phyloP scores from a whole-genome alignment of 139 green algal species.

The Eudorina sp. region DNA sequence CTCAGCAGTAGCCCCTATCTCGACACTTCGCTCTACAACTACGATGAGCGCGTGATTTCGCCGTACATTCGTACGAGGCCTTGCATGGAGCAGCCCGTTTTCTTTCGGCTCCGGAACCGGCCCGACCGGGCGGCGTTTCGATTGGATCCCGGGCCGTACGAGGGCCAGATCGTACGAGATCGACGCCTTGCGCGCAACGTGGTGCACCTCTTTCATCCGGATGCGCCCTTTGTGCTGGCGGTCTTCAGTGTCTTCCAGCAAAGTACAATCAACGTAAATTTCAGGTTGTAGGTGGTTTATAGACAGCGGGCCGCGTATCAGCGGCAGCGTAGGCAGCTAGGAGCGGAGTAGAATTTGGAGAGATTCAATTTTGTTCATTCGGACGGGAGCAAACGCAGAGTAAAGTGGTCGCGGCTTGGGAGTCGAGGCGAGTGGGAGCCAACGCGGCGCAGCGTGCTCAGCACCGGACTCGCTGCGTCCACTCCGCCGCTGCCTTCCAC shows the following conservation, averaged over 20 bases:
- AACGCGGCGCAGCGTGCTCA: too few species aligned
- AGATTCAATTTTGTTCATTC: too few species aligned
- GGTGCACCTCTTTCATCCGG: slow-evolving; percentile 17
- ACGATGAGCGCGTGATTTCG: slow-evolving; percentile 31
- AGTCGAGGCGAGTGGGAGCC: too few species aligned
- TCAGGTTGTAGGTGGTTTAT: not conserved
- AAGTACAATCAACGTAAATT: slow-evolving; percentile 27
- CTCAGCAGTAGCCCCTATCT: slow-evolving; percentile 32
- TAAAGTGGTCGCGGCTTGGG: too few species aligned
- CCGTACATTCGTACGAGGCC: slow-evolving; percentile 28
- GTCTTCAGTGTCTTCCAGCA: slow-evolving; percentile 35
- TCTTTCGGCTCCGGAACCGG: slow-evolving; percentile 17
- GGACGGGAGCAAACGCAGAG: too few species aligned
- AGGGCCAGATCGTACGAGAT: slow-evolving; percentile 16
- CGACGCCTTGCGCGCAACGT: slow-evolving; percentile 27
- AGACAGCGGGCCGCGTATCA: too few species aligned
- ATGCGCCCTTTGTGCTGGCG: slow-evolving; percentile 6
- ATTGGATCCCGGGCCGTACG: slow-evolving; percentile 33
- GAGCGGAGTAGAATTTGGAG: too few species aligned
- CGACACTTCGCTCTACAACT: slow-evolving; percentile 4
- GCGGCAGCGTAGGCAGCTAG: too few species aligned
- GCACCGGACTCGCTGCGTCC: too few species aligned
- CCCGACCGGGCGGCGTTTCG: not conserved
- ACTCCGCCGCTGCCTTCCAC: too few species aligned
- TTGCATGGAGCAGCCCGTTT: slow-evolving; percentile 38